A percentile compares a stretch with the other conserved stretches of the same genome.
Conservation (phyloP, 176 grass and related monocot genomes). For the Oryza officinalis region DNA sequence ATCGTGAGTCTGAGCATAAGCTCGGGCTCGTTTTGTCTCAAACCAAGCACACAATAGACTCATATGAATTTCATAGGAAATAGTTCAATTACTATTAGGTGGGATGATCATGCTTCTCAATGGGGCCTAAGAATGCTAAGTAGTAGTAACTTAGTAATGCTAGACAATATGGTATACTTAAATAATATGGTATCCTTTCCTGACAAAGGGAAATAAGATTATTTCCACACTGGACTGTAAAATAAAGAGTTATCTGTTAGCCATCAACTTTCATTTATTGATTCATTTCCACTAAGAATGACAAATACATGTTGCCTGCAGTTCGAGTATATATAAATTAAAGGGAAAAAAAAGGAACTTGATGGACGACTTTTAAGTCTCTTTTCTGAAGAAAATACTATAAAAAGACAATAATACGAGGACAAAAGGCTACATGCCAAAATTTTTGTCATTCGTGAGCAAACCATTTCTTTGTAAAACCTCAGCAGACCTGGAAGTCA, state of each 20-base stretch:
- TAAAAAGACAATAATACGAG: constrained; percentile 24
- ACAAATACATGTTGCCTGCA: not conserved
- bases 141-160: not conserved
- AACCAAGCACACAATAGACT: not conserved
- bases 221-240: not conserved
- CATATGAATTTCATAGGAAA: not conserved
- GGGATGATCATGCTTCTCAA: too few relatives aligned
- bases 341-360: not conserved
- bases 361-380: not conserved
- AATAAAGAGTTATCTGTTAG: not conserved
- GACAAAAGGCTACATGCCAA: constrained; percentile 23
- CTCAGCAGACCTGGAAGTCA: constrained; percentile 1
- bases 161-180: not conserved
- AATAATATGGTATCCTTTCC: too few relatives aligned
- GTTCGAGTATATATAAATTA: constrained; percentile 2
- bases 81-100: not conserved
- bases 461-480: constrained; percentile 9
- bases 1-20: not conserved
- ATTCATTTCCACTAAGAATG: not conserved
- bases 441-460: constrained; percentile 8
- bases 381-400: constrained; percentile 21
- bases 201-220: not conserved
- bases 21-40: too few relatives aligned
- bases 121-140: not conserved
- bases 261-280: not conserved